Evolutionary conservation across 2,329 filamentous ascomycete species (phyloP).

Genomic region (Penicillium sp.): DNA sequence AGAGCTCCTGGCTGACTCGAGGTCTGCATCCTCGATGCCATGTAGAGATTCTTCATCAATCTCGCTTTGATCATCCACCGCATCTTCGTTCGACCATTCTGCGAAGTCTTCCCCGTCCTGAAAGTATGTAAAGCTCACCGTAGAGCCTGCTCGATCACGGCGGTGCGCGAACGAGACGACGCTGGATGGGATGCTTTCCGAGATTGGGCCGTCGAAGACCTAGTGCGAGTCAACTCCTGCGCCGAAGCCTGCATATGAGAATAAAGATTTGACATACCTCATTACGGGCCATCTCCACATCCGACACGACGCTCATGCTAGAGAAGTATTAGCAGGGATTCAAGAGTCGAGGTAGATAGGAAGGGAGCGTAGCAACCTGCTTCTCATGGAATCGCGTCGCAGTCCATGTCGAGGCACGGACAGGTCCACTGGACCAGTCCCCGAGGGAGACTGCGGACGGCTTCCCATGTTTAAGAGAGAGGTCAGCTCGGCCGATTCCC

Average conservation of each 20-base stretch:
- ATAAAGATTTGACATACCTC: constrained; percentile 59
- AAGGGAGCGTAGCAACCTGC: constrained; percentile 32
- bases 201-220: constrained; percentile 88
- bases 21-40: constrained; percentile 41
- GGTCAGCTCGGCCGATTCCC: background rate
- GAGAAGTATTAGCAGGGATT: constrained; percentile 18
- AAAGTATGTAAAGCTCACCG: constrained; percentile 85
- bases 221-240: constrained; percentile 25
- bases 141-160: constrained; percentile 76
- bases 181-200: constrained; percentile 93
- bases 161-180: constrained; percentile 89
- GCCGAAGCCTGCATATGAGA: background rate
- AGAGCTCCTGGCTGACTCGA: constrained; percentile 36
- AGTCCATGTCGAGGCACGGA: constrained; percentile 23
- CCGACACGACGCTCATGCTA: constrained; percentile 76
- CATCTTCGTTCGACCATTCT: constrained; percentile 53
- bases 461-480: constrained; percentile 31
- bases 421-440: constrained; percentile 23
- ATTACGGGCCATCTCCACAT: constrained; percentile 98
- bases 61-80: constrained; percentile 46
- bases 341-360: background rate
- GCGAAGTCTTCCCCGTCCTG: constrained; percentile 65
- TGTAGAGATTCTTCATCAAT: constrained; percentile 44
- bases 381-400: constrained; percentile 41
- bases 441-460: constrained; percentile 27